phyloP scores from a whole-genome alignment of 176 grass and related monocot genomes.

The Thinopyrum elongatum region DNA sequence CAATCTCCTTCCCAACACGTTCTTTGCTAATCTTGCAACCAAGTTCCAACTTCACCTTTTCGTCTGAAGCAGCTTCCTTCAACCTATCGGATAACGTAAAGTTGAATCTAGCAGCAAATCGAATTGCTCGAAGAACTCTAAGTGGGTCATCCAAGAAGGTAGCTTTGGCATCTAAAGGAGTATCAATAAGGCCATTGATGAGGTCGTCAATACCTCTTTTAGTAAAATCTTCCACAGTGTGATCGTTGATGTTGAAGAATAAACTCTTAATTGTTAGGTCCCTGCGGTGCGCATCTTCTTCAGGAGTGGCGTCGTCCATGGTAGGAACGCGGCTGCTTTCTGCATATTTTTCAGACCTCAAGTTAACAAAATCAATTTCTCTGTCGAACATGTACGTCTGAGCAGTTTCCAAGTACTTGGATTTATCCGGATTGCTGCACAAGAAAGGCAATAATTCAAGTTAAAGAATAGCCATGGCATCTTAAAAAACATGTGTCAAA shows the following conservation, averaged over 20 bases:
- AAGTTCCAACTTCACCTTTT: conserved; percentile 67
- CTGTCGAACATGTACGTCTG: conserved; percentile 63
- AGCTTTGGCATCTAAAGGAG: conserved; percentile 73
- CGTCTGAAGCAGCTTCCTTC: conserved; percentile 73
- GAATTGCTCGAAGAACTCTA: conserved; percentile 94
- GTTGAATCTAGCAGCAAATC: conserved; percentile 87
- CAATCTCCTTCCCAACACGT: conserved; percentile 77
- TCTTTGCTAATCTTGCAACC: conserved; percentile 83
- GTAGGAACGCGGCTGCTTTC: background rate
- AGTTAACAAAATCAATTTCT: conserved; percentile 94
- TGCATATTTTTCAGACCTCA: conserved; percentile 29
- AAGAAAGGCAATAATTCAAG: conserved; percentile 7
- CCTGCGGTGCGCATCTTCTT: conserved; percentile 82
- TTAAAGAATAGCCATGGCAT: background rate
- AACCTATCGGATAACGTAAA: conserved; percentile 71
- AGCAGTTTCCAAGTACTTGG: conserved; percentile 90
- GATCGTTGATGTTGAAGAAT: conserved; percentile 86
- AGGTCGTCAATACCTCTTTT: conserved; percentile 74
- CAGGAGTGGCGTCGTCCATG: background rate
- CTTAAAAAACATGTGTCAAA: background rate
- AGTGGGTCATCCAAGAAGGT: conserved; percentile 93
- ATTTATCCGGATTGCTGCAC: conserved; percentile 90
- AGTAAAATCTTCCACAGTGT: conserved; percentile 76
- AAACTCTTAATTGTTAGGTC: conserved; percentile 92
- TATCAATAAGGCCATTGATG: conserved; percentile 61